Base-by-base conservation (phyloP, 176 grass and related monocot species). In the Oryza longistaminata region DNA sequence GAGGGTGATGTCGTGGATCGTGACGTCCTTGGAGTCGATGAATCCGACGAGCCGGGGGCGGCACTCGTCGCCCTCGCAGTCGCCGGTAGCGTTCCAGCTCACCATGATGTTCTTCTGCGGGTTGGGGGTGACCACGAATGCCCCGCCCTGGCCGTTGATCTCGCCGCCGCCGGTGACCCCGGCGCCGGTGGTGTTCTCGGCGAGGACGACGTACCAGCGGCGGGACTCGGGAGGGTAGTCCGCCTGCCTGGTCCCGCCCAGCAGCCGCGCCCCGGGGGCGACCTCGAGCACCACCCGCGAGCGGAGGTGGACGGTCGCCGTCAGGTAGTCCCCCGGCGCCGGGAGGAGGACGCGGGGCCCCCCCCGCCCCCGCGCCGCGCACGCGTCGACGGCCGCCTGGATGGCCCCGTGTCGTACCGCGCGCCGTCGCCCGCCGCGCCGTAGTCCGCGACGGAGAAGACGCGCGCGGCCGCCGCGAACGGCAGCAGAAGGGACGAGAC, bases 101-200 rank as follows among this genome's bases (percentile, higher is more conserved):
- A 93, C 91, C 96, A 95, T 98, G 85, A 95, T n/a, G 64, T 95
- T 98, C 96, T 95, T 95, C 85, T 87, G 86, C 44, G 76, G 42
- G 91, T 64, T 95, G 73, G 79, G 85, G 66, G 81, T 62, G 72
- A 87, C 79, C 4, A 98, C 93, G 79, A 98, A 98, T 15, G 82
- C 93, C 64, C 62, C 89, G 31, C 95, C 81, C 91, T 98, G 95
- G 43, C 96, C 96, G 81, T 93, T 95, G 81, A 98, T 92, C 91
- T 98, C 96, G 48, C 96, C 93, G 19, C 93, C 91, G 45, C 96
- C 96, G 22, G 85, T 89, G 77, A 98, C 40, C 69, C 96, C 96
- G 25, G 76, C 91, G 50, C 87, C 85, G 46, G 89, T 91, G 65
- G 81, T 86, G 82, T 93, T 88, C 91, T 98, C 95, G 79, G 95